Evolutionary conservation across 2,329 filamentous ascomycete genomes (phyloP).

Genomic region (Scopulariopsis brevicaulis): DNA sequence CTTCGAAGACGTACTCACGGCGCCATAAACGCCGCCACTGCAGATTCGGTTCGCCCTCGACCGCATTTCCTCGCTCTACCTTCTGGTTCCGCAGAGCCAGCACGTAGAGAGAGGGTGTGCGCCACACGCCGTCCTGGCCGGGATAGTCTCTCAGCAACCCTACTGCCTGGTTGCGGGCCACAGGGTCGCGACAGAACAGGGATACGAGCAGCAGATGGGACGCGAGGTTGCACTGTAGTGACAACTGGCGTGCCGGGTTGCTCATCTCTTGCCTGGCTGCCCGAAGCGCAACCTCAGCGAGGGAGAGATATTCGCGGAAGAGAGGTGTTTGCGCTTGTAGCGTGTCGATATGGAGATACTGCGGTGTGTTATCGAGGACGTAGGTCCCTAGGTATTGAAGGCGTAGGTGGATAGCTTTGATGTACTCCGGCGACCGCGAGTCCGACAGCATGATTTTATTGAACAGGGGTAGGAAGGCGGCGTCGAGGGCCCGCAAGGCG

Average conservation of each 20-base stretch:
- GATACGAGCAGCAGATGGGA: slow-evolving; percentile 13
- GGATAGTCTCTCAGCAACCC: slow-evolving; percentile 20
- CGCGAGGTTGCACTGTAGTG: slow-evolving; percentile 17
- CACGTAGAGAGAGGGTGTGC: slow-evolving; percentile 14
- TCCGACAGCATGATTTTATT: slow-evolving; percentile 15
- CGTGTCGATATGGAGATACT: slow-evolving; percentile 11
- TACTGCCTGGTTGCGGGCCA: slow-evolving; percentile 18
- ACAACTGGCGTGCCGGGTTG: slow-evolving; percentile 14
- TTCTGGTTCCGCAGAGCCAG: slow-evolving; percentile 14
- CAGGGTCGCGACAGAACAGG: slow-evolving; percentile 18
- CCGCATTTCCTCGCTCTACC: slow-evolving; percentile 15
- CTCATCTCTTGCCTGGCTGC: slow-evolving; percentile 6
- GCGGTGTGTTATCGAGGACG: slow-evolving; percentile 15
- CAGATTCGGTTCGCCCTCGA: slow-evolving; percentile 14
- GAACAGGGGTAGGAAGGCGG: slow-evolving; percentile 21
- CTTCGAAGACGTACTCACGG: slow-evolving; percentile 21
- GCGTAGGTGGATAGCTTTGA: slow-evolving; percentile 20
- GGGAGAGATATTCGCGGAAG: slow-evolving; percentile 20
- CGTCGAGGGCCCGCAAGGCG: slow-evolving; percentile 10
- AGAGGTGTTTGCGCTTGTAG: slow-evolving; percentile 13
- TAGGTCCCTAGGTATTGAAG: slow-evolving; percentile 15
- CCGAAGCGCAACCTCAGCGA: slow-evolving; percentile 14
- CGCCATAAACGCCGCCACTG: slow-evolving; percentile 20
- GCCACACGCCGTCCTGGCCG: slow-evolving; percentile 20
- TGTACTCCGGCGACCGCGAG: slow-evolving; percentile 13